phyloP scores from a whole-genome alignment of 768 basidiomycete genomes.

The Rhizopogon vulgaris region DNA sequence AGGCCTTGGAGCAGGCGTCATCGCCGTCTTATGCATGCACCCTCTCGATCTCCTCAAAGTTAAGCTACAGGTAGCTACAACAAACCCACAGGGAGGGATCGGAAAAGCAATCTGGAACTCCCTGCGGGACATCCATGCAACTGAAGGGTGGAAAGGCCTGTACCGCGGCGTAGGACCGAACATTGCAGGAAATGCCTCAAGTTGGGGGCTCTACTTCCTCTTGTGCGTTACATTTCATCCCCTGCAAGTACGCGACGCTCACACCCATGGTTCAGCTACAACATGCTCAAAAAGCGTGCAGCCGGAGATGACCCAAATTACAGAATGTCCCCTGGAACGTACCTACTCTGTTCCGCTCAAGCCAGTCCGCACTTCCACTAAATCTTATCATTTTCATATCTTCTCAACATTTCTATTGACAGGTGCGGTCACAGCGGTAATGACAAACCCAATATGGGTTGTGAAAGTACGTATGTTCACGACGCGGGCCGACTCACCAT shows the following conservation, averaged over 20 bases:
- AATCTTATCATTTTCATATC: constrained; percentile 4
- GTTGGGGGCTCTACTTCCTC: constrained; percentile 97
- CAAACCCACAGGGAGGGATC: constrained; percentile 50
- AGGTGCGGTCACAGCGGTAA: constrained; percentile 91
- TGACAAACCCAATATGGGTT: constrained; percentile 98
- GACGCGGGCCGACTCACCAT: constrained; percentile 56
- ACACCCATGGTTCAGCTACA: constrained; percentile 54
- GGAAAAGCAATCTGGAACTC: constrained; percentile 74
- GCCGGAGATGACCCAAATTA: constrained; percentile 59
- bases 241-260: constrained; percentile 1
- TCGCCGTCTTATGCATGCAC: constrained; percentile 93
- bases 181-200: constrained; percentile 89
- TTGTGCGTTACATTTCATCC: constrained; percentile 57
- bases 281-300: constrained; percentile 83
- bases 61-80: constrained; percentile 83
- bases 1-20: constrained; percentile 88
- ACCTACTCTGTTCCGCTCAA: constrained; percentile 88
- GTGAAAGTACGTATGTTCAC: constrained; percentile 98
- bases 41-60: constrained; percentile 95
- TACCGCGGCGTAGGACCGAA: constrained; percentile 90
- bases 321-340: constrained; percentile 68
- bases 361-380: constrained; percentile 69
- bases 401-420: constrained; percentile 11
- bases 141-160: constrained; percentile 77
- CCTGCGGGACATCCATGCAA: constrained; percentile 63